These are phyloP conservation scores for Cairneyella variabilis DNA, from an alignment of 495 filamentous ascomycete genomes.

Conservation along the genomic window DNA sequence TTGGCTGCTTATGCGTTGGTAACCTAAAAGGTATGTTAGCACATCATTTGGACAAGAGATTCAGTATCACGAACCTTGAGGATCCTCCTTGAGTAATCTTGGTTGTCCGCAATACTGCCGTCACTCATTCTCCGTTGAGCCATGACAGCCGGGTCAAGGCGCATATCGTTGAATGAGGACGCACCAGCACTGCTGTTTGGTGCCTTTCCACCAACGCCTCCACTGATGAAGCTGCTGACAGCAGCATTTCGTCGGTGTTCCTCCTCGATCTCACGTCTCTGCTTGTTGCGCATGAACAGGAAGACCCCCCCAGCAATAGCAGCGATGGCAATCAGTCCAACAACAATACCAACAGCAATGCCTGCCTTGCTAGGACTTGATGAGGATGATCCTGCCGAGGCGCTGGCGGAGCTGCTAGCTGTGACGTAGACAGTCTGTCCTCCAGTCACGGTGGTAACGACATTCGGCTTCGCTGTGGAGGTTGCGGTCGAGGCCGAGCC, in stretches of 20 bases:
- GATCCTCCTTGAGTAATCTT: conserved; percentile 95
- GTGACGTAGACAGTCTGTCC: conserved; percentile 33
- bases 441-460: conserved; percentile 28
- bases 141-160: conserved; percentile 91
- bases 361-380: conserved; percentile 60
- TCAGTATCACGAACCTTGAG: conserved; percentile 63
- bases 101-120: conserved; percentile 96
- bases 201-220: conserved; percentile 56
- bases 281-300: conserved; percentile 72
- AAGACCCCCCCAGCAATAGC: conserved; percentile 64
- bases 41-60: background rate
- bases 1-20: conserved; percentile 49
- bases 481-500: conserved; percentile 13
- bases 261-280: conserved; percentile 69
- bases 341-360: conserved; percentile 85
- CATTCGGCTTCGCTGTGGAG: conserved; percentile 11
- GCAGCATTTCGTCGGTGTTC: conserved; percentile 74
- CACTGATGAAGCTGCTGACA: conserved; percentile 58
- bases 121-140: conserved; percentile 85
- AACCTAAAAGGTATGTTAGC: conserved; percentile 36
- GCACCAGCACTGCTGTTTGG: conserved; percentile 46
- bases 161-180: conserved; percentile 68
- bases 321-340: conserved; percentile 69
- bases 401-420: conserved; percentile 5
- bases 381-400: conserved; percentile 19